phyloP scores from a whole-genome alignment of 352 stramenopile genomes.

The Phytophthora citrophthora region DNA sequence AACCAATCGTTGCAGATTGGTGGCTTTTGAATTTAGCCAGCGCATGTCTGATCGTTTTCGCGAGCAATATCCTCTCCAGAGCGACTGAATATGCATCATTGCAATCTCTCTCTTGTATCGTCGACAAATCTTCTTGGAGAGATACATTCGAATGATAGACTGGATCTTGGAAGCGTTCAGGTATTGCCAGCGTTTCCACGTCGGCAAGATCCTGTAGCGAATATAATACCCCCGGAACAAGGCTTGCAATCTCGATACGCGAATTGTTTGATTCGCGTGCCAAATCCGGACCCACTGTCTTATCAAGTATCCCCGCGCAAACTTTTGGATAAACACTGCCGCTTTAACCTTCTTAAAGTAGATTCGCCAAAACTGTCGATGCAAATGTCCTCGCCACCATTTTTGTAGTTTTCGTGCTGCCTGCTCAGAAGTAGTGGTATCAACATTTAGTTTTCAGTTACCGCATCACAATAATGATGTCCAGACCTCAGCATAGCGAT shows the following conservation, averaged over 20 bases:
- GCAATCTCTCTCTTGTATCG: slow-evolving; percentile 37
- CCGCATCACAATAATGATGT: not conserved
- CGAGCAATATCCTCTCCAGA: slow-evolving; percentile 60
- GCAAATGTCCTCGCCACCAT: slow-evolving; percentile 59
- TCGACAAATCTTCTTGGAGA: slow-evolving; percentile 24
- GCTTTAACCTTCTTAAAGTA: slow-evolving; percentile 54
- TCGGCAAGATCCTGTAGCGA: slow-evolving; percentile 44
- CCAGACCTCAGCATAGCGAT: slow-evolving; percentile 48
- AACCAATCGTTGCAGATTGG: slow-evolving; percentile 63
- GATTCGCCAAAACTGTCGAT: slow-evolving; percentile 48
- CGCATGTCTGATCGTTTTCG: slow-evolving; percentile 54
- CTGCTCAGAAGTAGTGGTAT: slow-evolving; percentile 6
- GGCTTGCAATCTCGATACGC: slow-evolving; percentile 64
- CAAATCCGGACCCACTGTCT: slow-evolving; percentile 55
- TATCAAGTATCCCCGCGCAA: slow-evolving; percentile 59
- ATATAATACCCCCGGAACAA: slow-evolving; percentile 63
- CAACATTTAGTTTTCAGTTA: not conserved
- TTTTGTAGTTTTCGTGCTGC: slow-evolving; percentile 55
- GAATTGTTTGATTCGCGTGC: slow-evolving; percentile 57
- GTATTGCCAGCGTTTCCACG: slow-evolving; percentile 65
- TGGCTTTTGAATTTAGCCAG: slow-evolving; percentile 54
- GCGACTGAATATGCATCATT: slow-evolving; percentile 62
- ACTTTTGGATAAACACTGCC: slow-evolving; percentile 58
- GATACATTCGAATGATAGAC: slow-evolving; percentile 60
- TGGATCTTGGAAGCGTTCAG: slow-evolving; percentile 72